Conservation (phyloP, 805 yeast genomes). For the Priceomyces castillae region DNA sequence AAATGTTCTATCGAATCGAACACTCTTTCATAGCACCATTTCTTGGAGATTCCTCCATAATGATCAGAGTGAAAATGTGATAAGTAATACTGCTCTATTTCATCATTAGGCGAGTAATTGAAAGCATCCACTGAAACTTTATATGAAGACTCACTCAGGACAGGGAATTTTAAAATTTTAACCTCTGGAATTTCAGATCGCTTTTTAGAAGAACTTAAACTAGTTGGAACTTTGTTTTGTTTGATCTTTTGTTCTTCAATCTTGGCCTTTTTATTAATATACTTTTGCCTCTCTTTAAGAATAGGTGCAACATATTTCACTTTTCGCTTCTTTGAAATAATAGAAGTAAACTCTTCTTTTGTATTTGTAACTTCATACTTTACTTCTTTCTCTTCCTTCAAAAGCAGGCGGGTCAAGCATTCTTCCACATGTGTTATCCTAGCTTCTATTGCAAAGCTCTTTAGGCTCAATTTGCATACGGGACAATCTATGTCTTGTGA, state of each 20-base stretch:
- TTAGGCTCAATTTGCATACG: constrained; percentile 43
- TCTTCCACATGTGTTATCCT: constrained; percentile 55
- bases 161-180: constrained; percentile 48
- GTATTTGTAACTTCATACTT: constrained; percentile 12
- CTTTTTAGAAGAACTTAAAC: constrained; percentile 9
- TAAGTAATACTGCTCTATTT: constrained; percentile 54
- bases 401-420: constrained; percentile 39
- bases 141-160: constrained; percentile 18
- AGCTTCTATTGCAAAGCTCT: constrained; percentile 36
- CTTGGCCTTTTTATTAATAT: constrained; percentile 9
- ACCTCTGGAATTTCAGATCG: constrained; percentile 48
- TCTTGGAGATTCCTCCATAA: constrained; percentile 78
- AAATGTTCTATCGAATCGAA: constrained; percentile 27
- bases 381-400: constrained; percentile 31
- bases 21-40: constrained; percentile 57
- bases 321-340: constrained; percentile 15
- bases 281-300: constrained; percentile 16
- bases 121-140: constrained; percentile 67
- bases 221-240: constrained; percentile 14
- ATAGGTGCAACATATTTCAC: constrained; percentile 2
- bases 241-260: neutral
- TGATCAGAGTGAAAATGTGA: constrained; percentile 95
- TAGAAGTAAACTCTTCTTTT: neutral
- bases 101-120: constrained; percentile 44
- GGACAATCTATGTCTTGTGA: constrained; percentile 44